Evolutionary conservation across 495 filamentous ascomycete species (phyloP).

Genomic region (Aspergillus nanangensis): DNA sequence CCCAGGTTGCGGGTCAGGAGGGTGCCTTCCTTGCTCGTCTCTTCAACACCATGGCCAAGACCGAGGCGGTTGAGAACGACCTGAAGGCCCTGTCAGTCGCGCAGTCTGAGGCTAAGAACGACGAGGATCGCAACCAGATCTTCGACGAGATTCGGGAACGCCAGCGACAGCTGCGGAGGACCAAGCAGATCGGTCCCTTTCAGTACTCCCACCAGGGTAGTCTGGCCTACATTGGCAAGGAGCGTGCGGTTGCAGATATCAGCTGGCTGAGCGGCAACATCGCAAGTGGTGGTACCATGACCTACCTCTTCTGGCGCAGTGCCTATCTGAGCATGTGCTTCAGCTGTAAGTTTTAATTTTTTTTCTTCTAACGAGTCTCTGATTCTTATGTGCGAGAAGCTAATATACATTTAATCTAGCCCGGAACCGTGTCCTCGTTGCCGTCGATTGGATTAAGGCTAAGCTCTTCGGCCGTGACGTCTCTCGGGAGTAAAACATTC

Average conservation of each 20-base stretch:
- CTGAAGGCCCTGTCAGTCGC: slow-evolving; percentile 57
- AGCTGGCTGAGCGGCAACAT: slow-evolving; percentile 97
- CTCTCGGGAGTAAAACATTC: slow-evolving; percentile 68
- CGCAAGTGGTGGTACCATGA: slow-evolving; percentile 75
- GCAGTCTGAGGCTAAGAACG: slow-evolving; percentile 58
- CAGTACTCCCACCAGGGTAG: slow-evolving; percentile 97
- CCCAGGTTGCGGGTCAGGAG: slow-evolving; percentile 94
- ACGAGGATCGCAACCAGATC: slow-evolving; percentile 49
- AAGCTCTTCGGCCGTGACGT: slow-evolving; percentile 94
- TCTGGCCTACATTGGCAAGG: slow-evolving; percentile 95
- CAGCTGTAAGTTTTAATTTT: slow-evolving; percentile 87
- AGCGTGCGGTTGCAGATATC: slow-evolving; percentile 96
- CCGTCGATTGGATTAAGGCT: slow-evolving; percentile 93
- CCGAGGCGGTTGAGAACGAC: slow-evolving; percentile 69
- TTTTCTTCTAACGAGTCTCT: too few relatives aligned
- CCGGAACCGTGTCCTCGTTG: slow-evolving; percentile 87
- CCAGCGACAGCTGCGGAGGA: slow-evolving; percentile 78
- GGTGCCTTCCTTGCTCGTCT: slow-evolving; percentile 91
- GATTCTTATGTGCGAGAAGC: too few relatives aligned
- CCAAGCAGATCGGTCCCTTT: slow-evolving; percentile 94
- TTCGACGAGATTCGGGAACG: slow-evolving; percentile 73
- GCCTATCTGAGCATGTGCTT: slow-evolving; percentile 99
- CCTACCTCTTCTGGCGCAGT: slow-evolving; percentile 91
- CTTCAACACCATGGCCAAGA: slow-evolving; percentile 97
- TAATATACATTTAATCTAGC: slow-evolving; percentile 41